Evolutionary conservation across 176 grass and related monocot genomes (phyloP).

Genomic region (Themeda triandra): DNA sequence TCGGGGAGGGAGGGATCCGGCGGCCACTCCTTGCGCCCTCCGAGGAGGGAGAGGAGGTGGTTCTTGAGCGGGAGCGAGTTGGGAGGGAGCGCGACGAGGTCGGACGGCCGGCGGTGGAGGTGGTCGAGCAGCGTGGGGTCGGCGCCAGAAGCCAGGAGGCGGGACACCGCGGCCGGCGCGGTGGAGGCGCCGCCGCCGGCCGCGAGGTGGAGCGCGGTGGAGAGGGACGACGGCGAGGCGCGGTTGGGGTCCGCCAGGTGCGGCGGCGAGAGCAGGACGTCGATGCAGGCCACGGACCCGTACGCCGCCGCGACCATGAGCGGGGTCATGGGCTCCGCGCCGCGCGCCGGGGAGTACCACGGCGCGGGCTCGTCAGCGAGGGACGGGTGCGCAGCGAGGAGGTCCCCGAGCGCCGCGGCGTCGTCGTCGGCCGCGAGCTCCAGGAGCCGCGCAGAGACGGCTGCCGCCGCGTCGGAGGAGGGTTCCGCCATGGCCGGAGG

Average conservation of each 20-base stretch:
- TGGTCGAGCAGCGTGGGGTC: slow-evolving; percentile 47
- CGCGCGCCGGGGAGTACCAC: slow-evolving; percentile 54
- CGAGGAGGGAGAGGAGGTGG: slow-evolving; percentile 45
- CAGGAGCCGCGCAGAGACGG: slow-evolving; percentile 30
- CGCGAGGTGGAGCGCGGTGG: slow-evolving; percentile 61
- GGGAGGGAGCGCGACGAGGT: slow-evolving; percentile 39
- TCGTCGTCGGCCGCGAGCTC: slow-evolving; percentile 61
- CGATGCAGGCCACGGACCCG: slow-evolving; percentile 47
- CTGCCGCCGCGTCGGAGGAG: not conserved
- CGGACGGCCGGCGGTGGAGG: slow-evolving; percentile 45
- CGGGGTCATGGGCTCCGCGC: slow-evolving; percentile 50
- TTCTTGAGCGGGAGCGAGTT: slow-evolving; percentile 34
- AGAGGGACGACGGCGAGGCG: slow-evolving; percentile 26
- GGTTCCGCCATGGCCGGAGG: slow-evolving; percentile 34
- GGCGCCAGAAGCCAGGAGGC: slow-evolving; percentile 54
- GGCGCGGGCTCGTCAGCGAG: slow-evolving; percentile 46
- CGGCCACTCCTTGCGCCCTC: slow-evolving; percentile 72
- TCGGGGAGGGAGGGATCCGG: slow-evolving; percentile 69
- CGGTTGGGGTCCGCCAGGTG: slow-evolving; percentile 51
- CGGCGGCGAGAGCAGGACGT: slow-evolving; percentile 42
- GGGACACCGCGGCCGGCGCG: slow-evolving; percentile 28
- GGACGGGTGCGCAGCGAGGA: slow-evolving; percentile 32
- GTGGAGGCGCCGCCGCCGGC: slow-evolving; percentile 46
- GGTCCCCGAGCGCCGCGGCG: slow-evolving; percentile 9
- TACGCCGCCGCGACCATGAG: slow-evolving; percentile 71